A percentile compares a stretch with the other conserved stretches of the same genome.
Evolutionary conservation across 768 basidiomycete species (phyloP).

Genomic region (Hortiboletus flavorubellus): DNA sequence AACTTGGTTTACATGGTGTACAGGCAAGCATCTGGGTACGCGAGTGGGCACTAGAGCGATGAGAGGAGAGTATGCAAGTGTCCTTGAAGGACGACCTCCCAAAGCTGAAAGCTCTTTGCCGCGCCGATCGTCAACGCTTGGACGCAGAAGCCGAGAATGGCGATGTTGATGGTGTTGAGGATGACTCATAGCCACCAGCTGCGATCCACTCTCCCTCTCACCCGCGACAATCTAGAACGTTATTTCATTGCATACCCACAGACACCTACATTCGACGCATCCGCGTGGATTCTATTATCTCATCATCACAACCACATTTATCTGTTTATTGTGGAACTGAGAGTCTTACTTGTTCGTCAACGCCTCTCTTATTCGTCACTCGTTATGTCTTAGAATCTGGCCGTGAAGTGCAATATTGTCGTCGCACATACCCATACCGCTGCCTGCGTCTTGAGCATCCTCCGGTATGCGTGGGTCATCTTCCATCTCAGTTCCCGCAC

Average conservation of each 20-base stretch:
- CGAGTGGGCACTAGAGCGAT: slow-evolving; percentile 79
- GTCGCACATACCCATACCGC: too few relatives aligned
- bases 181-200: slow-evolving; percentile 7
- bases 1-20: background rate
- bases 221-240: slow-evolving; percentile 19
- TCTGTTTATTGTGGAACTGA: slow-evolving; percentile 30
- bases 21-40: slow-evolving; percentile 43
- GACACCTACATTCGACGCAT: slow-evolving; percentile 22
- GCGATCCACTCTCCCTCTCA: background rate
- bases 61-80: slow-evolving; percentile 60
- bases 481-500: too few relatives aligned
- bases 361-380: too few relatives aligned
- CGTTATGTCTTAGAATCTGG: too few relatives aligned
- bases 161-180: slow-evolving; percentile 6
- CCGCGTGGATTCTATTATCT: slow-evolving; percentile 21
- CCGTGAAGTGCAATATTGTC: too few relatives aligned
- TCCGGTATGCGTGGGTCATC: too few relatives aligned
- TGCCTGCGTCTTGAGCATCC: too few relatives aligned
- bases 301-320: slow-evolving; percentile 19
- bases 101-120: slow-evolving; percentile 19
- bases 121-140: slow-evolving; percentile 16
- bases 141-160: slow-evolving; percentile 11
- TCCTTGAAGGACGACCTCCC: slow-evolving; percentile 55
- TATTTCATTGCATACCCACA: slow-evolving; percentile 23
- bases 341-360: slow-evolving; percentile 5